Conservation (phyloP, 495 filamentous ascomycete genomes). For the Hypoxylon lienhwacheense region DNA sequence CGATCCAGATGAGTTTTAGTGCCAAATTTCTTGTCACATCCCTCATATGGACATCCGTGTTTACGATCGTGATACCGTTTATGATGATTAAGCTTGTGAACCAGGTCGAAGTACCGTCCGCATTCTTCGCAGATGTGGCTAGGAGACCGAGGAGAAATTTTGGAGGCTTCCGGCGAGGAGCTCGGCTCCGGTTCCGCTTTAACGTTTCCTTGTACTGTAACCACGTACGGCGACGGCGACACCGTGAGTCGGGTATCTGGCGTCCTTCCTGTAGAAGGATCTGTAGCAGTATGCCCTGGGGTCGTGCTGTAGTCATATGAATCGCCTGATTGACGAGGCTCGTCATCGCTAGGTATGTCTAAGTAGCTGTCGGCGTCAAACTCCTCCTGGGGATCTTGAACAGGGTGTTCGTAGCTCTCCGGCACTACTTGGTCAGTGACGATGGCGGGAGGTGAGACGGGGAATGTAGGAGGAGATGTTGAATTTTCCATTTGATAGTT, state of each 20-base stretch:
- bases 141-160: conserved; percentile 35
- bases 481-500: conserved; percentile 47
- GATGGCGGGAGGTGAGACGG: conserved; percentile 29
- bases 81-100: conserved; percentile 56
- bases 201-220: conserved; percentile 16
- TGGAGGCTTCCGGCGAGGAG: conserved; percentile 34
- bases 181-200: conserved; percentile 33
- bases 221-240: conserved; percentile 43
- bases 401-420: conserved; percentile 6
- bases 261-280: conserved; percentile 46
- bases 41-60: conserved; percentile 46
- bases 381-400: conserved; percentile 25
- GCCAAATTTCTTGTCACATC: conserved; percentile 50
- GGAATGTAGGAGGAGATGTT: conserved; percentile 33
- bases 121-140: conserved; percentile 47
- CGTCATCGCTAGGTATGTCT: conserved; percentile 38
- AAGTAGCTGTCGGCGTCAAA: conserved; percentile 39
- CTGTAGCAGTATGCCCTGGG: conserved; percentile 44
- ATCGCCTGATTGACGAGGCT: conserved; percentile 36
- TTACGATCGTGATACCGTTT: conserved; percentile 53
- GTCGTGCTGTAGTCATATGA: conserved; percentile 45
- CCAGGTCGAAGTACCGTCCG: conserved; percentile 47
- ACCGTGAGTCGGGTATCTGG: conserved; percentile 46
- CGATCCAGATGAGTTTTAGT: conserved; percentile 57
- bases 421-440: conserved; percentile 29